Percentiles rank a stretch among this genome's conserved stretches.
Evolutionary conservation across 1,284 basidiomycete genomes (phyloP).

Genomic region (Tylopilus orsonianus): DNA sequence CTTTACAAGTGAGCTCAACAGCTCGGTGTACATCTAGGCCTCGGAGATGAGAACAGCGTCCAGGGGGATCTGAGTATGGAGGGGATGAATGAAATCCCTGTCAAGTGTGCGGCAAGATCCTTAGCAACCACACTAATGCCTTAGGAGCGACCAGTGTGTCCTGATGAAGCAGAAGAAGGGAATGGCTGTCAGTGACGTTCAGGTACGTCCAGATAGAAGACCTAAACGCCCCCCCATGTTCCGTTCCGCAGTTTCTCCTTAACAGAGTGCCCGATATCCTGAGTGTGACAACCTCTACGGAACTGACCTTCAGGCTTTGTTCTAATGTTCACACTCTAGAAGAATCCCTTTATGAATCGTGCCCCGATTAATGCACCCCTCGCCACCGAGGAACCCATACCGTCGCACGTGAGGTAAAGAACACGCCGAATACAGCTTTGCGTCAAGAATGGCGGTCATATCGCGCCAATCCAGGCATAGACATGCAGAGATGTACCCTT

Average conservation of each 20-base stretch:
- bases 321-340: conserved; percentile 6
- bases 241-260: neutral
- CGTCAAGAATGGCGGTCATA: conserved; percentile 48
- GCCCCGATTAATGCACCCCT: neutral
- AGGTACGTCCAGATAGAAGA: too few species aligned
- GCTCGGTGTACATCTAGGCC: neutral
- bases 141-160: too few species aligned
- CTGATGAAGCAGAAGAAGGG: too few species aligned
- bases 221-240: neutral
- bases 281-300: too few species aligned
- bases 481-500: conserved; percentile 53
- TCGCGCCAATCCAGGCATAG: conserved; percentile 43
- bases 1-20: neutral
- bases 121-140: conserved; percentile 1
- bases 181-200: neutral
- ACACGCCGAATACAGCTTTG: conserved; percentile 35
- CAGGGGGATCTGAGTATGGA: too few species aligned
- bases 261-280: too few species aligned
- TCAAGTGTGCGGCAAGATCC: conserved; percentile 1
- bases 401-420: neutral
- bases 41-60: conserved; percentile 3
- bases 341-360: neutral
- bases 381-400: conserved; percentile 2
- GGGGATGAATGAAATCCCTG: neutral
- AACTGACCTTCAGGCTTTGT: too few species aligned